Conservation (phyloP, 768 basidiomycete species). For the Phylloporus scabripes region DNA sequence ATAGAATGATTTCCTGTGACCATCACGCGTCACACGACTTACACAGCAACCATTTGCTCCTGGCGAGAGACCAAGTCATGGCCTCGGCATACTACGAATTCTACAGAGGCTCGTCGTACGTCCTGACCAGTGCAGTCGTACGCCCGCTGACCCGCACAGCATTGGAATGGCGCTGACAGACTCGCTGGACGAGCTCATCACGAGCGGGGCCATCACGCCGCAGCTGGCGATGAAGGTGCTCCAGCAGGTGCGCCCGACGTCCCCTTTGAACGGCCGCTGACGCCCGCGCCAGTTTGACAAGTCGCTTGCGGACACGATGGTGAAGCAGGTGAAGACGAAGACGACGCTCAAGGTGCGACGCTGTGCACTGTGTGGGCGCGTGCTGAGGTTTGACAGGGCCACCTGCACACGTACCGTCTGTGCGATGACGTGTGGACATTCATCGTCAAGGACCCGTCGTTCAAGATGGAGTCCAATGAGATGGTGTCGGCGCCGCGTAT, state of each 20-base stretch:
- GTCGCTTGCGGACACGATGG: slow-evolving; percentile 86
- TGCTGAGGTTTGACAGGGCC: slow-evolving; percentile 50
- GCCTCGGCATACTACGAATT: slow-evolving; percentile 88
- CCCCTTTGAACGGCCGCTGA: slow-evolving; percentile 9
- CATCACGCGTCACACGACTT: background rate
- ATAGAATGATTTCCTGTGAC: background rate
- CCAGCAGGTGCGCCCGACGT: slow-evolving; percentile 62
- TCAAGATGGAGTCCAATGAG: slow-evolving; percentile 95
- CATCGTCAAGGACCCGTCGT: slow-evolving; percentile 84
- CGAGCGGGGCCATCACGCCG: slow-evolving; percentile 92
- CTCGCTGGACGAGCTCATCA: slow-evolving; percentile 97
- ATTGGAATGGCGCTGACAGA: slow-evolving; percentile 97
- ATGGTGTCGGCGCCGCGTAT: slow-evolving; percentile 69
- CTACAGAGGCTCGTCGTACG: slow-evolving; percentile 87
- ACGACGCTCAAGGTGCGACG: slow-evolving; percentile 77
- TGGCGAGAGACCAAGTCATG: slow-evolving; percentile 37
- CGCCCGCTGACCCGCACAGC: slow-evolving; percentile 38
- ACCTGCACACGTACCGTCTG: slow-evolving; percentile 85
- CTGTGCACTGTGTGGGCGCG: slow-evolving; percentile 1
- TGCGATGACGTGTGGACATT: slow-evolving; percentile 99
- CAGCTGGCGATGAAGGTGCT: slow-evolving; percentile 99
- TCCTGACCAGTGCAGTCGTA: slow-evolving; percentile 15
- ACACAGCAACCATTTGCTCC: too few relatives aligned
- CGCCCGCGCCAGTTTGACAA: slow-evolving; percentile 77
- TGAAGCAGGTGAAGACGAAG: slow-evolving; percentile 92